Evolutionary conservation across 495 filamentous ascomycete genomes (phyloP).

Genomic region (Aspergillus bridgeri): DNA sequence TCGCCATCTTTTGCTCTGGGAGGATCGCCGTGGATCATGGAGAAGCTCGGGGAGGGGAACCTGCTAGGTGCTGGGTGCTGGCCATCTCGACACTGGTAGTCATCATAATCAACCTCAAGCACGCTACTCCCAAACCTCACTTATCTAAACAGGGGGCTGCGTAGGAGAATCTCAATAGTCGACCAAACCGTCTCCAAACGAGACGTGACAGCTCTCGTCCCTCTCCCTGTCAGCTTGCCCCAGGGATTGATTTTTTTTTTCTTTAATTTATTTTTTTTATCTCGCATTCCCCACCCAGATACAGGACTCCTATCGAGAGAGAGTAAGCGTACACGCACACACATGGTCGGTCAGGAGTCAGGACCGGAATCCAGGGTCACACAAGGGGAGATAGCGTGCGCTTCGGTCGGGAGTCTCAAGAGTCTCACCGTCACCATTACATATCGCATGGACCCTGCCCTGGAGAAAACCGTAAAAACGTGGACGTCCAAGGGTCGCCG

Average conservation of each 20-base stretch:
- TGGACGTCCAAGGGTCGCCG: background rate
- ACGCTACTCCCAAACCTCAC: background rate
- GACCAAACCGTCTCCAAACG: background rate
- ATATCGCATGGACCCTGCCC: background rate
- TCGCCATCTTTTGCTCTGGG: background rate
- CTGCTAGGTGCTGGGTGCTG: background rate
- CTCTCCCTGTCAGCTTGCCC: background rate
- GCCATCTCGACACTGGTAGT: background rate
- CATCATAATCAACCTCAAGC: background rate
- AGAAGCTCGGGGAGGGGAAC: background rate
- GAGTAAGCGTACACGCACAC: background rate
- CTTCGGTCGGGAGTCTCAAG: background rate
- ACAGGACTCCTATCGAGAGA: background rate
- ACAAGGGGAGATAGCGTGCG: background rate
- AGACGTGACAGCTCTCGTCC: conserved; percentile 9
- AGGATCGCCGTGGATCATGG: background rate
- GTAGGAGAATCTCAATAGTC: conserved; percentile 3
- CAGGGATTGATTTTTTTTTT: background rate
- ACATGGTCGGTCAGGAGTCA: background rate
- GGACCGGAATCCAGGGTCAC: background rate
- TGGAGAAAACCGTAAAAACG: background rate
- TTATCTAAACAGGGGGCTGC: background rate
- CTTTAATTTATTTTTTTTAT: background rate
- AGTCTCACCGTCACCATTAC: background rate
- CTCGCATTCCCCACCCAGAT: background rate